These are phyloP conservation scores for Emmonsia crescens DNA, from an alignment of 2,329 filamentous ascomycete genomes.

Conservation along the genomic window DNA sequence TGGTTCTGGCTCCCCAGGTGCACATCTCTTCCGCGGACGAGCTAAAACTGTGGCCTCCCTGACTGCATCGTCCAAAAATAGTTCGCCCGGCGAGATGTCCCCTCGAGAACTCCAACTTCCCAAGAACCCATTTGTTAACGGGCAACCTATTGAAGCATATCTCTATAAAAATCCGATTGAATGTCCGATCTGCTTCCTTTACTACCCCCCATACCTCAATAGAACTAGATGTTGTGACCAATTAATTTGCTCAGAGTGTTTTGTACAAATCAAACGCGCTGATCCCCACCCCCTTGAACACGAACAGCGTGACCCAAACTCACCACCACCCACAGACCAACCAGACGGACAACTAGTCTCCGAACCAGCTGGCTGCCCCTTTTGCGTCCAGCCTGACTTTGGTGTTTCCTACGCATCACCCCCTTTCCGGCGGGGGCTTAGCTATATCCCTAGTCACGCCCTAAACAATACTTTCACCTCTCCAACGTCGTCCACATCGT, in stretches of 20 bases:
- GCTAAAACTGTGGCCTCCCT: constrained; percentile 83
- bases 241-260: constrained; percentile 94
- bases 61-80: constrained; percentile 64
- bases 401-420: constrained; percentile 91
- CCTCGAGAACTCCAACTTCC: constrained; percentile 72
- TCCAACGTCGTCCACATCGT: constrained; percentile 79
- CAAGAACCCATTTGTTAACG: constrained; percentile 78
- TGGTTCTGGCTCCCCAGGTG: constrained; percentile 37
- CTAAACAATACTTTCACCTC: constrained; percentile 46
- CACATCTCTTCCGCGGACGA: constrained; percentile 63
- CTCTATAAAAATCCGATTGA: constrained; percentile 85
- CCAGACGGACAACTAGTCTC: constrained; percentile 62
- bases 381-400: constrained; percentile 90
- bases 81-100: constrained; percentile 57
- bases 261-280: constrained; percentile 93
- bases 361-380: constrained; percentile 84
- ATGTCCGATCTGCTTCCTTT: constrained; percentile 93
- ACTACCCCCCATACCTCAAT: constrained; percentile 90
- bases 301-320: constrained; percentile 37
- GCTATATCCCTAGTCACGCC: constrained; percentile 49
- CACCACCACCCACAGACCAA: constrained; percentile 28
- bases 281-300: constrained; percentile 86
- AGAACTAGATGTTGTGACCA: constrained; percentile 92
- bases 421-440: constrained; percentile 72
- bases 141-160: constrained; percentile 85